Evolutionary conservation across 352 stramenopile genomes (phyloP).

Genomic region (Globisporangium splendens): DNA sequence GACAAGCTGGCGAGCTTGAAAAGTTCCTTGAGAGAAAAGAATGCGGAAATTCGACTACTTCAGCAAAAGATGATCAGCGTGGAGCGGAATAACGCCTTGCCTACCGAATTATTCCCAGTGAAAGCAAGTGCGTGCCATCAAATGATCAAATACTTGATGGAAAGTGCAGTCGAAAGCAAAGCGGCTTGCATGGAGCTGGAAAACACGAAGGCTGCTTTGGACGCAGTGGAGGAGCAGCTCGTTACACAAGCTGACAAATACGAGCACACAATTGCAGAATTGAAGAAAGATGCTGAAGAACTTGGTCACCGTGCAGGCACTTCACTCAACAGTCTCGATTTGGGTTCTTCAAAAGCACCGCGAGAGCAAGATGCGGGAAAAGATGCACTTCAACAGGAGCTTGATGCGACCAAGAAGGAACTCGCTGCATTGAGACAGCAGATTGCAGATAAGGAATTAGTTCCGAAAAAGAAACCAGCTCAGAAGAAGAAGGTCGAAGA

Average conservation of each 20-base stretch:
- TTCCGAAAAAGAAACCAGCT: slow-evolving; percentile 28
- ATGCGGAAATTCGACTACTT: slow-evolving; percentile 48
- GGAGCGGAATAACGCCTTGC: slow-evolving; percentile 42
- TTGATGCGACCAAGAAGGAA: slow-evolving; percentile 22
- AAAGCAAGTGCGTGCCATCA: slow-evolving; percentile 42
- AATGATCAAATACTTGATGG: slow-evolving; percentile 47
- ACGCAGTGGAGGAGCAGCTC: slow-evolving; percentile 27
- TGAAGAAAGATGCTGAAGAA: slow-evolving; percentile 25
- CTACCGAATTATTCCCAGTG: slow-evolving; percentile 36
- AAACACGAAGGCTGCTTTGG: slow-evolving; percentile 27
- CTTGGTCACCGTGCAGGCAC: slow-evolving; percentile 12
- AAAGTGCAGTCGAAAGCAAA: slow-evolving; percentile 37
- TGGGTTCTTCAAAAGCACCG: not conserved
- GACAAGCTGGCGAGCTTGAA: slow-evolving; percentile 32
- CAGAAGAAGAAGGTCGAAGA: slow-evolving; percentile 32
- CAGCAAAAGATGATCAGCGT: slow-evolving; percentile 59
- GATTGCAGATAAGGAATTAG: slow-evolving; percentile 4
- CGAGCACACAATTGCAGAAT: slow-evolving; percentile 16
- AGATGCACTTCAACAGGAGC: slow-evolving; percentile 13
- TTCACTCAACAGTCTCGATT: not conserved
- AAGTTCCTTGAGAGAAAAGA: slow-evolving; percentile 40
- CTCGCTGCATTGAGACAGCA: slow-evolving; percentile 21
- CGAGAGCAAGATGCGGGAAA: not conserved
- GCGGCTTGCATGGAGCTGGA: slow-evolving; percentile 32
- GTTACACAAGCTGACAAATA: slow-evolving; percentile 21